Evolutionary conservation across 805 yeast genomes (phyloP).

Genomic region (Kodamaea neixiangensis): DNA sequence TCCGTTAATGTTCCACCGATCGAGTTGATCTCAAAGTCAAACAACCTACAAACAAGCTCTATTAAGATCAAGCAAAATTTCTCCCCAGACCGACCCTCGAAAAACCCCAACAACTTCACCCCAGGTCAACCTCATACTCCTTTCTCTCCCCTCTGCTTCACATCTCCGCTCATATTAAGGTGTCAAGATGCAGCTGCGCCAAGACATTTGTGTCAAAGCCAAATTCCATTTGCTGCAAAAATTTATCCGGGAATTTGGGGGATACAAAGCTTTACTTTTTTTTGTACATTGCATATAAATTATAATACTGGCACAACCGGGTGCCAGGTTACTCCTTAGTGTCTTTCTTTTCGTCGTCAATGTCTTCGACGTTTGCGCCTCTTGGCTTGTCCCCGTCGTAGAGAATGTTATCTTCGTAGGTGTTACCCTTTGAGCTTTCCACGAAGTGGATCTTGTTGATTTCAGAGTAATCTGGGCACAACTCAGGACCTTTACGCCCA

Average conservation of each 20-base stretch:
- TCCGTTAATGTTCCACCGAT: too few species aligned
- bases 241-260: not conserved
- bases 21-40: too few species aligned
- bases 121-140: too few species aligned
- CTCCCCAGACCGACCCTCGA: too few species aligned
- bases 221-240: not conserved
- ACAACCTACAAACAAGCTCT: too few species aligned
- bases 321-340: not conserved
- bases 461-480: slow-evolving; percentile 29
- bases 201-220: not conserved
- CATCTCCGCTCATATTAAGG: not conserved
- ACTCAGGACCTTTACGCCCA: slow-evolving; percentile 25
- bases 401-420: slow-evolving; percentile 12
- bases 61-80: too few species aligned
- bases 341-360: slow-evolving; percentile 7
- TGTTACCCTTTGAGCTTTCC: not conserved
- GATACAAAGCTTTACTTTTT: not conserved
- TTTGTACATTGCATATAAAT: not conserved
- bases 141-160: too few species aligned
- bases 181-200: not conserved
- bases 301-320: not conserved
- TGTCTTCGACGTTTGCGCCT: slow-evolving; percentile 13
- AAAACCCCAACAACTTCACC: too few species aligned
- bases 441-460: slow-evolving; percentile 20
- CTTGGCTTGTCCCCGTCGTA: slow-evolving; percentile 12